Evolutionary conservation across 2,329 filamentous ascomycete genomes (phyloP).

Genomic region (Zymoseptoria tritici): DNA sequence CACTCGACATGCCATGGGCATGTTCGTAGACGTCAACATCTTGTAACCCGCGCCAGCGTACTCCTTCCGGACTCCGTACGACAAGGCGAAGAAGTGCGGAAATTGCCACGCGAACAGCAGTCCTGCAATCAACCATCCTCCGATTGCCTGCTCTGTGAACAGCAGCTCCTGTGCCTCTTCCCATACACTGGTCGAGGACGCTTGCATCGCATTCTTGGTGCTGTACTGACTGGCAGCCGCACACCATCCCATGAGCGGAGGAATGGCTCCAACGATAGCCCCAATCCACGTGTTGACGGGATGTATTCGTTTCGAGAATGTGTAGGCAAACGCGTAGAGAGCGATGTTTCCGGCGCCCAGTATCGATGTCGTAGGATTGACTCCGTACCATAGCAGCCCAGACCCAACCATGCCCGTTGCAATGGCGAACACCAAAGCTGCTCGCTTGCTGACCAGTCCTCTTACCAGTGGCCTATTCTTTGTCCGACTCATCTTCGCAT

Average conservation of each 20-base stretch:
- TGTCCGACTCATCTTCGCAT: constrained; percentile 90
- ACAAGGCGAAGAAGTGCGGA: constrained; percentile 93
- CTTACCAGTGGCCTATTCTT: constrained; percentile 83
- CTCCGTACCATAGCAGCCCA: constrained; percentile 72
- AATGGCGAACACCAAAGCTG: constrained; percentile 73
- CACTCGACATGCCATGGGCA: constrained; percentile 75
- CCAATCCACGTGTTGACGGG: constrained; percentile 93
- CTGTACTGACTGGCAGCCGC: constrained; percentile 86
- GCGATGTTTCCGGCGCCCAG: constrained; percentile 78
- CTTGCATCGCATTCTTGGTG: constrained; percentile 23
- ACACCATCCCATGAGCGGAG: constrained; percentile 96
- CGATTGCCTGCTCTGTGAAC: constrained; percentile 37
- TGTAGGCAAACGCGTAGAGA: constrained; percentile 88
- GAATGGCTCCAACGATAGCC: constrained; percentile 84
- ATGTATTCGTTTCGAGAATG: constrained; percentile 79
- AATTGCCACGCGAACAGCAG: constrained; percentile 96
- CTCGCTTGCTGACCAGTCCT: constrained; percentile 62
- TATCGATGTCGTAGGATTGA: constrained; percentile 86
- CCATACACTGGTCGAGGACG: constrained; percentile 14
- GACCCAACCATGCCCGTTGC: constrained; percentile 62
- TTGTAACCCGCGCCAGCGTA: constrained; percentile 64
- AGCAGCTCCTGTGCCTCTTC: constrained; percentile 29
- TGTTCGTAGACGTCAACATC: constrained; percentile 82
- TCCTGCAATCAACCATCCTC: constrained; percentile 81
- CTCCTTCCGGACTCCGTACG: constrained; percentile 80